Base-by-base conservation (phyloP, 192 early-diverging fungal species). In the Spizellomyces sp. region DNA sequence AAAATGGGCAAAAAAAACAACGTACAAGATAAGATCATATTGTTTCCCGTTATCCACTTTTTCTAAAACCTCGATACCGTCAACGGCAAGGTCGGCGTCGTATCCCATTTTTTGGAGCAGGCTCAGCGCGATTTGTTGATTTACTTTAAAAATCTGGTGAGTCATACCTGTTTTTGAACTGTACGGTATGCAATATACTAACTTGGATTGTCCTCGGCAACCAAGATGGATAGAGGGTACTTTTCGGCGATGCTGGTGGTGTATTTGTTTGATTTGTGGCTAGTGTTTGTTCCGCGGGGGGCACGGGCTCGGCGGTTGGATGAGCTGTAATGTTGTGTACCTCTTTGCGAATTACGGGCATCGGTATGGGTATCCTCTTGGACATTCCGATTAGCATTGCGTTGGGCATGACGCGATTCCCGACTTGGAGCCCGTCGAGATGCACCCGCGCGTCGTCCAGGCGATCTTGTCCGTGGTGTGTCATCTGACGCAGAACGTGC, bases 61-160 rank as follows among this genome's bases (percentile, higher is more conserved):
- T 36, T 72, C 70, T 15, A 72, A 52, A 1, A 64, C 71, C 47
- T 67, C 46, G n/a, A 67, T 3, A 8, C 71, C 71, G 58, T 74
- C 58, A 7, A 44, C 43, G 5, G 71, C 71, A 2, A 74, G 57
- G n/a, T 74, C 71, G 41, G 71, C 71, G 45, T 17, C 44, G 45
- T 74, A 74, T 17, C 71, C 71, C 63, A 74, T 67, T 47, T 74
- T 74, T 19, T 42, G 7, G 47, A 74, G 47, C 8, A 74, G 21
- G 48, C 43, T 46, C n/a, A 74, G 44, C 8, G 71, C 71, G 47
- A 74, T 74, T 44, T 74, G 71, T 45, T 74, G 71, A 44, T 74
- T 74, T 44, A 74, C 27, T 36, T 36, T 36, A 36, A 36, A 2
- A 36, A 3, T 36, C 3, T 60, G 59, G 19, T 9, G 27, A n/a